Evolutionary conservation across 257 asterid genomes (phyloP), one percentile per base, ranked within the genome.

Genomic region (Ophiorrhiza pumila): DNA sequence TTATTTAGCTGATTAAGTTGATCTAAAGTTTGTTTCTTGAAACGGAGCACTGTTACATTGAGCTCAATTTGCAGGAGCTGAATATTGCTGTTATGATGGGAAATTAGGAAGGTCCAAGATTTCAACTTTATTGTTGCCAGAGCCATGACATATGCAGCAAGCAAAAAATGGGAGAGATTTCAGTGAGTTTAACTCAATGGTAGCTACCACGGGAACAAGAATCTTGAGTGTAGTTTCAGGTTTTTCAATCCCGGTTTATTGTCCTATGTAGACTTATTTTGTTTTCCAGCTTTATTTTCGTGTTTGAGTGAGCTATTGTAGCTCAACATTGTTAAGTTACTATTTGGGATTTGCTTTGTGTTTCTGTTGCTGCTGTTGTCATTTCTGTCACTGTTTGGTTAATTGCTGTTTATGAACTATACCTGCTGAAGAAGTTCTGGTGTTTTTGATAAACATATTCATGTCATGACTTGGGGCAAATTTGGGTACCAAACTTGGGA

Each of bases 221-320:
- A 76, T 70, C 74, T 82, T 84, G 87, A 80, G 66, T 69, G 69
- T 68, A 20, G 74, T 76, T 72, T 87, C 96, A 84, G 96, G 89
- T 90, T 86, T 74, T 87, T 81, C 80, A 27, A 81, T 74, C 80
- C 77, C 76, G 80, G 85, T 79, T 86, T 52, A 62, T 52, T 49
- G 80, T 80, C 80, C 47, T 81, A 74, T 72, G 79, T 78, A 83
- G 72, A 69, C 69, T 70, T 81, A 70, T 80, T 81, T 70, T 32
- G 53, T 53, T 66, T 76, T 64, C 79, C 68, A 53, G 71, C 65
- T 73, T 74, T 71, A 62, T 69, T 62, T 80, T 76, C 63, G 61
- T 80, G 80, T 77, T 66, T 76, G 81, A 76, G 68, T 72, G 85
- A 88, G 95, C 93, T 67, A 14, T 71, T 63, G 47, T 52, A 61